These are phyloP conservation scores for Xylaria intraflava DNA, from an alignment of 495 filamentous ascomycete genomes.

Conservation along the genomic window DNA sequence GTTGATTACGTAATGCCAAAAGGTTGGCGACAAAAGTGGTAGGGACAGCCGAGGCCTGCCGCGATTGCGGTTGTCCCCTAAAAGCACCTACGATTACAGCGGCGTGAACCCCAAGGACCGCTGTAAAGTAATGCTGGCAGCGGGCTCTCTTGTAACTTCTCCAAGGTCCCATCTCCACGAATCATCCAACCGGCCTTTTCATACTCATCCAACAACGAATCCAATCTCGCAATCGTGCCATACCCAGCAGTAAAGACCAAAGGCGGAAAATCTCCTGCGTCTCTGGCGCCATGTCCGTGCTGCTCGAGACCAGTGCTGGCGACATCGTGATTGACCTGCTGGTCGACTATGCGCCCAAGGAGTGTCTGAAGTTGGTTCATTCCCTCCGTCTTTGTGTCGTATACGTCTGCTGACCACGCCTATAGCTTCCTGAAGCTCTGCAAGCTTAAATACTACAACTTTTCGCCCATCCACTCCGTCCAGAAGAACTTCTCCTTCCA, in stretches of 20 bases:
- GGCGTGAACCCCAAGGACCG: too few species aligned
- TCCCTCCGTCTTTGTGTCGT: background rate
- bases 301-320: constrained; percentile 84
- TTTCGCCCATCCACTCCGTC: constrained; percentile 77
- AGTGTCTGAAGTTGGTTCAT: constrained; percentile 78
- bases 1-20: too few species aligned
- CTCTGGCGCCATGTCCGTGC: constrained; percentile 51
- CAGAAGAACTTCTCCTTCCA: constrained; percentile 93
- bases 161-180: background rate
- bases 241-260: background rate
- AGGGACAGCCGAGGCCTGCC: too few species aligned
- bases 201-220: too few species aligned
- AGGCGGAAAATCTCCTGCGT: background rate
- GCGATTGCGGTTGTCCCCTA: too few species aligned
- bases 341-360: constrained; percentile 76
- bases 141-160: too few species aligned
- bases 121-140: too few species aligned
- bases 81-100: too few species aligned
- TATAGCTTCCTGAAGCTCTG: constrained; percentile 93
- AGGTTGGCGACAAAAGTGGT: too few species aligned
- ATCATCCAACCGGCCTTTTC: background rate
- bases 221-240: background rate
- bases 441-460: constrained; percentile 98
- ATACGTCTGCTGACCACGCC: constrained; percentile 6
- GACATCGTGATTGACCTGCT: constrained; percentile 91